Evolutionary conservation across 345 rosid genomes (phyloP), one percentile per base, ranked within the genome.

Genomic region (Microcos paniculata): DNA sequence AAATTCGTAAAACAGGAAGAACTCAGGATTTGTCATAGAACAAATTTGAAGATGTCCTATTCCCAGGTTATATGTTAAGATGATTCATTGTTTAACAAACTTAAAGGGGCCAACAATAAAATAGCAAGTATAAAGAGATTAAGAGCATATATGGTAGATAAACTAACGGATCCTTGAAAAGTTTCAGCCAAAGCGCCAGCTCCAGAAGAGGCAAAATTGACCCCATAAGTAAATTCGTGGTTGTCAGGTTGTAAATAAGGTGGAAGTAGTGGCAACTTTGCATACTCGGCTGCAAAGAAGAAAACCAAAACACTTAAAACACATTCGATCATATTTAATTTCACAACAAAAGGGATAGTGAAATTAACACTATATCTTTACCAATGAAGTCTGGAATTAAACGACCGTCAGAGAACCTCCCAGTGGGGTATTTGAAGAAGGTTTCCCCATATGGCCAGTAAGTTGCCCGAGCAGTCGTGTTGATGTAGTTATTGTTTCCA

Each of bases 151-250:
- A 24, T 35, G 15, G 8, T 12, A n/a, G 38, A 16, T 0, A 13
- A 42, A 64, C 85, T 23, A 9, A 6, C 89, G 62, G 55, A 62
- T 72, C 85, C 91, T 16, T 26, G 80, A 55, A 76, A 31, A 8
- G 88, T 84, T 76, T 70, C 78, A 19, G 58, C 78, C 18, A 90
- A 76, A 76, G 83, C 85, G 15, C 88, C 88, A 46, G 86, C 94
- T 21, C 85, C 88, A 0, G 35, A 87, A 0, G 94, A 84, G 31
- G 85, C 90, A 26, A 85, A 87, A 70, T 79, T 88, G 2, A 78
- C 83, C 33, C 89, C 91, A 31, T 62, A 62, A 76, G 53, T 71
- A 24, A 62, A 76, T 14, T 75, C 62, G 33, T 76, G 65, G 1
- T 56, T 57, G 8, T 77, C 56, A n/a, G 82, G 87, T 53, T 77